Base-by-base conservation (phyloP, 1,139 yeast species). In the Protomyces pachydermus region DNA sequence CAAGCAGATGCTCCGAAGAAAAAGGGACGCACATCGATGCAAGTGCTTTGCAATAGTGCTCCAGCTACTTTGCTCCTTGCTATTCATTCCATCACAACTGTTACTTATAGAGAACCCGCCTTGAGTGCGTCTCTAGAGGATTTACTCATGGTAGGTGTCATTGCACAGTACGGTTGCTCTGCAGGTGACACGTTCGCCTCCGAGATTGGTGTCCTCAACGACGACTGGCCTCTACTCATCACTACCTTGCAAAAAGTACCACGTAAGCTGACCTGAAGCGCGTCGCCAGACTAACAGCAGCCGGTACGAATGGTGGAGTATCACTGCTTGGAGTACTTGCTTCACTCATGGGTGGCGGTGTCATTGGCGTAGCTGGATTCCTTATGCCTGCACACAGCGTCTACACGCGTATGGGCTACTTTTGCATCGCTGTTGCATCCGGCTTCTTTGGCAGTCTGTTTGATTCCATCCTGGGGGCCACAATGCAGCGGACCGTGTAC, bases 121-220 rank as follows among this genome's bases (percentile, higher is more conserved):
- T 16, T 52, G 18, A 45, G 56, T 5, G 16, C 16, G n/a, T 39
- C 66, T 16, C 32, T 60, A 20, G 8, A 14, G 25, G 60, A 63
- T 54, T 54, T 75, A 5, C 81, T 80, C 3, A 70, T 78, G 20
- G 70, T 78, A 32, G 74, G 78, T 2, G 35, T 42, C 39, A 32
- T 58, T 4, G 52, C 62, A 16, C 82, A 80, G 55, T 81, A 80
- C 67, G 77, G 79, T 4, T 80, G 81, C 2, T 81, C 79, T 12
- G 78, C 78, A 1, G 78, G 82, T 3, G 83, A 80, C 65, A 80
- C 83, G 0, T 78, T 80, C 78, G 79, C 83, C 1, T 79, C 82
- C 1, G 83, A 81, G 66, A 71, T 81, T 28, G 83, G 84, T 1
- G 79, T 80, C 16, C 68, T 81, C 32, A 78, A 82, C 1, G 69